These are phyloP conservation scores for Cercospora berteroae DNA, from an alignment of 2,329 filamentous ascomycete species.

Conservation along the genomic window DNA sequence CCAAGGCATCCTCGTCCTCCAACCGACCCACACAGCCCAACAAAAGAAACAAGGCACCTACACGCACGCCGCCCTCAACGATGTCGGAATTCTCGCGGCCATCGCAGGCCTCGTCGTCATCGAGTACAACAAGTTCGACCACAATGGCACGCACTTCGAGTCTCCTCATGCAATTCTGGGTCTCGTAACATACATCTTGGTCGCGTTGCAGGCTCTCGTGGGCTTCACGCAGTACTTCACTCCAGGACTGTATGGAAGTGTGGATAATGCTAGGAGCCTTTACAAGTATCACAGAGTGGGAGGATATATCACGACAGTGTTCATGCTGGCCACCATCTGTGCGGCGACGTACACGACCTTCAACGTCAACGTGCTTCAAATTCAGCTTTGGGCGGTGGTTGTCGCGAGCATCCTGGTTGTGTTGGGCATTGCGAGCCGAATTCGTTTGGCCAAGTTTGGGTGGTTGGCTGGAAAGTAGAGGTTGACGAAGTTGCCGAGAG, in stretches of 20 bases:
- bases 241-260: slow-evolving; percentile 72
- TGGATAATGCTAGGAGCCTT: slow-evolving; percentile 73
- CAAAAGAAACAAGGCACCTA: slow-evolving; percentile 68
- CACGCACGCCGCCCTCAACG: slow-evolving; percentile 69
- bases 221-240: slow-evolving; percentile 80
- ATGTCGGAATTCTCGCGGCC: slow-evolving; percentile 61
- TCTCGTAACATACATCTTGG: slow-evolving; percentile 67
- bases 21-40: slow-evolving; percentile 74
- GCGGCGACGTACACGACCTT: slow-evolving; percentile 76
- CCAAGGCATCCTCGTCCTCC: slow-evolving; percentile 78
- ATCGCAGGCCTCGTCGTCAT: slow-evolving; percentile 67
- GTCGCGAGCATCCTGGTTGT: slow-evolving; percentile 65
- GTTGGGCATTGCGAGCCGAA: slow-evolving; percentile 70
- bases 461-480: slow-evolving; percentile 41
- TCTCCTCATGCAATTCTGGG: slow-evolving; percentile 81
- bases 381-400: slow-evolving; percentile 74
- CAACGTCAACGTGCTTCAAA: slow-evolving; percentile 64
- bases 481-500: background rate
- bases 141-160: slow-evolving; percentile 69
- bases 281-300: slow-evolving; percentile 84
- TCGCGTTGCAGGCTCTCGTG: slow-evolving; percentile 71
- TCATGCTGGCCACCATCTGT: slow-evolving; percentile 71
- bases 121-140: slow-evolving; percentile 77
- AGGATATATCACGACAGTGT: slow-evolving; percentile 70
- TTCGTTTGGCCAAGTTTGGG: slow-evolving; percentile 81